phyloP scores from a whole-genome alignment of 768 basidiomycete species.

The Mycena amicta region DNA sequence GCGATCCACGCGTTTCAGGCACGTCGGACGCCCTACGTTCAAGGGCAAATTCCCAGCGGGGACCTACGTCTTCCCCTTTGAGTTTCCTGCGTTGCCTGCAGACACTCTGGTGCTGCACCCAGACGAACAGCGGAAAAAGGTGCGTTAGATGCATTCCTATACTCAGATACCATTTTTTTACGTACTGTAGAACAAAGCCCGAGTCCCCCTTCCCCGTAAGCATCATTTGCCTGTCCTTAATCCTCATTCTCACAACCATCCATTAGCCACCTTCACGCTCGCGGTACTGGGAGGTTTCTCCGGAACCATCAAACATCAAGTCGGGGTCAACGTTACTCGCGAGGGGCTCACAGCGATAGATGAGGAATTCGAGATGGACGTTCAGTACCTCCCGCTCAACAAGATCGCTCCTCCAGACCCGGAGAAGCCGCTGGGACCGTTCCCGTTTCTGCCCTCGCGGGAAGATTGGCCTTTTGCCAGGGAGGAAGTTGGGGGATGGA shows the following conservation, averaged over 20 bases:
- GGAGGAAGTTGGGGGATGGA: slow-evolving; percentile 19
- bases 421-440: slow-evolving; percentile 6
- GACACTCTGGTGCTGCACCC: slow-evolving; percentile 17
- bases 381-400: slow-evolving; percentile 19
- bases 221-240: neutral
- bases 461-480: slow-evolving; percentile 21
- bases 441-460: slow-evolving; percentile 17
- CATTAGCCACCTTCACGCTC: slow-evolving; percentile 12
- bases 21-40: neutral
- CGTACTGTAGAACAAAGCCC: slow-evolving; percentile 15
- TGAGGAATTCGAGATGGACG: slow-evolving; percentile 11
- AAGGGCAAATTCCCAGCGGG: slow-evolving; percentile 16
- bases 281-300: slow-evolving; percentile 1
- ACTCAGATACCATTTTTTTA: too few species aligned
- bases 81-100: slow-evolving; percentile 11
- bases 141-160: too few species aligned
- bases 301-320: slow-evolving; percentile 10
- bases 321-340: slow-evolving; percentile 14
- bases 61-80: slow-evolving; percentile 16
- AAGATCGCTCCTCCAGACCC: neutral
- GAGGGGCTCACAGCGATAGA: slow-evolving; percentile 14
- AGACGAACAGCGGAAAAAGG: slow-evolving; percentile 2
- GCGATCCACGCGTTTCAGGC: slow-evolving; percentile 2
- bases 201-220: slow-evolving; percentile 20
- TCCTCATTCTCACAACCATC: too few species aligned